Evolutionary conservation across 2,329 filamentous ascomycete species (phyloP), one percentile per base, ranked within the genome.

Genomic region (Aspergillus pseudonomiae): DNA sequence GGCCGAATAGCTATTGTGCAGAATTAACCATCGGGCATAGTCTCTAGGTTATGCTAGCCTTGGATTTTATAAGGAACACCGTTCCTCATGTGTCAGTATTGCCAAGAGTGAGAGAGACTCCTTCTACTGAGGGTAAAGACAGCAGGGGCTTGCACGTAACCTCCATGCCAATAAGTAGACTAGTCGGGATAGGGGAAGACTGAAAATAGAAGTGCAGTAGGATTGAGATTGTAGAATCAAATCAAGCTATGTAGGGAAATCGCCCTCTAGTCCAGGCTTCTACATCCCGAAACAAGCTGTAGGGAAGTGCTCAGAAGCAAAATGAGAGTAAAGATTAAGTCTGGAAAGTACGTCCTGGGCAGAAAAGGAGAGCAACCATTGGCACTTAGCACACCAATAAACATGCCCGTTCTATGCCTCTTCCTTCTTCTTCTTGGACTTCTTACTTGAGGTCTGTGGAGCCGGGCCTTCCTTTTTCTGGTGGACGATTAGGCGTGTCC

Each of bases 401-500:
- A 26, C 39, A 41, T 39, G 41, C n/a, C 36, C 21, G 12, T n/a
- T 69, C 65, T 76, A 78, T 67, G 75, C 73, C 41, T 77, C 76
- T 46, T 77, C 77, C 64, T 76, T 77, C 78, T 82, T 83, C 82
- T 86, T 87, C 86, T 93, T 93, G 82, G 88, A 88, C 74, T 85
- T 85, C 76, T 85, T 84, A 52, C 74, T 78, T 66, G 73, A 78
- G 66, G 84, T 79, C 57, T 68, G 66, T 59, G 63, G 65, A 14
- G 81, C 81, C 26, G 85, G 85, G 65, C 87, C 88, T 71, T 90
- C 86, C 79, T 89, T 89, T 79, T 90, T 89, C 77, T 94, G 91
- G 80, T 95, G 93, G 67, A 97, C 93, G 73, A 96, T 84, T 74
- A 98, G 86, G 68, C 88, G 87, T 60, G 92, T 94, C 89, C 93